Conservation (phyloP, 2,329 filamentous ascomycete genomes). For the Scedosporium boydii region DNA sequence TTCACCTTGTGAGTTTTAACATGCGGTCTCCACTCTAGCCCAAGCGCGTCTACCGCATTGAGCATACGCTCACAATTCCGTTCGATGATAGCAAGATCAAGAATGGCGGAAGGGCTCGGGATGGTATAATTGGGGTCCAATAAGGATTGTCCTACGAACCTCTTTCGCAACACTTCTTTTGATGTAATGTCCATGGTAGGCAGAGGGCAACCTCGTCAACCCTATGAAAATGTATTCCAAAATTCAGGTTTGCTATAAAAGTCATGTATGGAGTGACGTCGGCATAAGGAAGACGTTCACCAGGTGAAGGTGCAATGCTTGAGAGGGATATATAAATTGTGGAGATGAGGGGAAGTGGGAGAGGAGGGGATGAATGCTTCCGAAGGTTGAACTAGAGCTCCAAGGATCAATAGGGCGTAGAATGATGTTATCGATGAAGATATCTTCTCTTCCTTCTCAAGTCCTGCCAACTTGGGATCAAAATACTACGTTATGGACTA, state of each 20-base stretch:
- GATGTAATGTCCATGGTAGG: neutral
- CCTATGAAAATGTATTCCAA: neutral
- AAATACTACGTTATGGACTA: too few species aligned
- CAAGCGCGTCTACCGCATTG: slow-evolving; percentile 45
- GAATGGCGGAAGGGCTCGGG: slow-evolving; percentile 55
- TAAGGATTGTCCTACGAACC: slow-evolving; percentile 51
- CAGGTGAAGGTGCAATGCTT: too few species aligned
- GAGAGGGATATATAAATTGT: too few species aligned
- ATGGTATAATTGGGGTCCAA: slow-evolving; percentile 30
- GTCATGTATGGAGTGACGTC: neutral
- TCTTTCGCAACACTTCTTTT: neutral
- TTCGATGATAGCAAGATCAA: slow-evolving; percentile 57
- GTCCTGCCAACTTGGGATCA: too few species aligned
- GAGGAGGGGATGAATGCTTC: too few species aligned
- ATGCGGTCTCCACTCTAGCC: slow-evolving; percentile 63
- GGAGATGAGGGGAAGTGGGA: too few species aligned
- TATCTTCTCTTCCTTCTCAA: too few species aligned
- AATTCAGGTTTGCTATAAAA: too few species aligned
- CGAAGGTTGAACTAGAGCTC: too few species aligned
- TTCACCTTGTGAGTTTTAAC: slow-evolving; percentile 75
- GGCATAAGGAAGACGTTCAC: too few species aligned
- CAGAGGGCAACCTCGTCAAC: neutral
- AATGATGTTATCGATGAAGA: too few species aligned
- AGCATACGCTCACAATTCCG: slow-evolving; percentile 67
- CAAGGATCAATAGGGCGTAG: too few species aligned